These are phyloP conservation scores for Colletotrichum abscissum DNA, from an alignment of 2,329 filamentous ascomycete species.

Conservation along the genomic window DNA sequence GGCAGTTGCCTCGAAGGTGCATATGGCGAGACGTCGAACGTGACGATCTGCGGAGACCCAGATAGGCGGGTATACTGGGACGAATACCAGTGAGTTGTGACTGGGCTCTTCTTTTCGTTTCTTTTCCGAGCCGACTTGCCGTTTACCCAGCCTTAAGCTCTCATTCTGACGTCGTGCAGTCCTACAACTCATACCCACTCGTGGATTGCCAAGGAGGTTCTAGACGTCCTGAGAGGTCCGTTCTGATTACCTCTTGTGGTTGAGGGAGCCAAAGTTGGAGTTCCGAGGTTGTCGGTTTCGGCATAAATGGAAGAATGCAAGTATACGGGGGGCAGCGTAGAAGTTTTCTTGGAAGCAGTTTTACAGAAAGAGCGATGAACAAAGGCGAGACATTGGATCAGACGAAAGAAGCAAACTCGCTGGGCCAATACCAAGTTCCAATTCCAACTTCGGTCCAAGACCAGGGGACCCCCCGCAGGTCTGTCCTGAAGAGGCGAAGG, in stretches of 20 bases:
- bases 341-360: not conserved
- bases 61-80: slow-evolving; percentile 28
- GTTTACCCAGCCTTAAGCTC: not conserved
- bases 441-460: not conserved
- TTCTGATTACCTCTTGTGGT: not conserved
- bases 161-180: slow-evolving; percentile 11
- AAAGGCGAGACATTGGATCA: not conserved
- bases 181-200: slow-evolving; percentile 30
- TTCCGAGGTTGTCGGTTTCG: not conserved
- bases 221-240: slow-evolving; percentile 14
- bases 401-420: slow-evolving; percentile 1
- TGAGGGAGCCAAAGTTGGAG: not conserved
- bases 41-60: slow-evolving; percentile 26
- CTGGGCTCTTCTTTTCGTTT: not conserved
- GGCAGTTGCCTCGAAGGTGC: slow-evolving; percentile 22
- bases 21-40: slow-evolving; percentile 26
- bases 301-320: not conserved
- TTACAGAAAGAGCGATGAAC: not conserved
- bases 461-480: slow-evolving; percentile 16
- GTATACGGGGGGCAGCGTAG: not conserved
- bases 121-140: not conserved
- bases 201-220: slow-evolving; percentile 26
- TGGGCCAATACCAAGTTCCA: not conserved
- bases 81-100: slow-evolving; percentile 23
- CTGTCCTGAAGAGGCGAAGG: slow-evolving; percentile 5